A percentile compares a stretch with the other conserved stretches of the same genome.
Evolutionary conservation across 345 rosid species (phyloP).

Genomic region (Raphanus raphanistrum): DNA sequence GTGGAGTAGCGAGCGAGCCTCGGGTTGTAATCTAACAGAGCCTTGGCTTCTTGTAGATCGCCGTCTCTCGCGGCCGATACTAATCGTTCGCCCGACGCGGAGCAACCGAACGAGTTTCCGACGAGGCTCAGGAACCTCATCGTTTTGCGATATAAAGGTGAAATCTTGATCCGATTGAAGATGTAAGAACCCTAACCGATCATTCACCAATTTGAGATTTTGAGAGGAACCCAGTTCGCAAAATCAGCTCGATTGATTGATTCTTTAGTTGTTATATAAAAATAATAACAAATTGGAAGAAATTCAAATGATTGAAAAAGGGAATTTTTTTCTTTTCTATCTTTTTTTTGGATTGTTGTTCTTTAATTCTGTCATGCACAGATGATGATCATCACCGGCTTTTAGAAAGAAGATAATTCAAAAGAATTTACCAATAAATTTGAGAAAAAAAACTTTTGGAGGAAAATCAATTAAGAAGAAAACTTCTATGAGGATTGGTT

Average conservation of each 20-base stretch:
- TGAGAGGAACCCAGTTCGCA: constrained; percentile 11
- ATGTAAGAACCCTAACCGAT: constrained; percentile 3
- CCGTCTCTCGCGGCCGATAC: constrained; percentile 99
- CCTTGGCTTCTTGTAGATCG: constrained; percentile 93
- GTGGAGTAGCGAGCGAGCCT: constrained; percentile 92
- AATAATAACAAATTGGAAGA: neutral
- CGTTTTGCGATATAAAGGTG: constrained; percentile 21
- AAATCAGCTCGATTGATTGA: neutral
- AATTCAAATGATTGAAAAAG: constrained; percentile 12
- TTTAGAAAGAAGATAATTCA: constrained; percentile 15
- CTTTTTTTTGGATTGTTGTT: neutral
- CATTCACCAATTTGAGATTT: neutral
- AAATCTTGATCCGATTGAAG: constrained; percentile 16
- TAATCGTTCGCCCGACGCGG: constrained; percentile 97
- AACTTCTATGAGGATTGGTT: neutral
- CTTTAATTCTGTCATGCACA: constrained; percentile 8
- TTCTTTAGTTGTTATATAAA: neutral
- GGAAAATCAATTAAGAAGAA: constrained; percentile 9
- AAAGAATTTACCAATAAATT: neutral
- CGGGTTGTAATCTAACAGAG: constrained; percentile 89
- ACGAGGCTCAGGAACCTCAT: constrained; percentile 84
- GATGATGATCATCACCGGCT: constrained; percentile 21
- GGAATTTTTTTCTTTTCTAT: neutral
- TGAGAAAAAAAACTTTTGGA: constrained; percentile 2
- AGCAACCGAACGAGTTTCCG: constrained; percentile 96